phyloP scores from a whole-genome alignment of 805 yeast species.

The Suhomyces prunicola region DNA sequence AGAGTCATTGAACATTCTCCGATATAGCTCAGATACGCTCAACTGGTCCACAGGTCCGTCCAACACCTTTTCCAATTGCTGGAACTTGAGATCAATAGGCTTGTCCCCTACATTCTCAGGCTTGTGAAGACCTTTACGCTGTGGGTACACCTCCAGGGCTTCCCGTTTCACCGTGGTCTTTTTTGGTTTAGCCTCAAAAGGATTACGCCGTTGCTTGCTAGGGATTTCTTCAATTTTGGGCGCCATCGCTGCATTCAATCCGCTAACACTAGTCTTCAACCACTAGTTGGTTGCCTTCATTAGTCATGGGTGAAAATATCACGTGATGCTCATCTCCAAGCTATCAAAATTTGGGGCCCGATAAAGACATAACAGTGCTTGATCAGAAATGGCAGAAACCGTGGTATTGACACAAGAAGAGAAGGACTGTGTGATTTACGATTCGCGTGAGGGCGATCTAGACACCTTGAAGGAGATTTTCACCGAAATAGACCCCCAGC shows the following conservation, averaged over 20 bases:
- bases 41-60: conserved; percentile 23
- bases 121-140: conserved; percentile 30
- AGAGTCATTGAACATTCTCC: not conserved
- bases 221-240: conserved; percentile 21
- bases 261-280: not conserved
- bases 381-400: not conserved
- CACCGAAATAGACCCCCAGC: conserved; percentile 48
- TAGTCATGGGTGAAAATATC: not conserved
- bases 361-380: not conserved
- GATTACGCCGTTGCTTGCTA: conserved; percentile 20
- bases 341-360: not conserved
- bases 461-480: conserved; percentile 71
- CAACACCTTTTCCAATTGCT: conserved; percentile 23
- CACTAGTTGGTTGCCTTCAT: not conserved
- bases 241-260: not conserved
- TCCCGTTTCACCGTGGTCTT: conserved; percentile 29
- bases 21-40: conserved; percentile 7
- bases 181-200: conserved; percentile 24
- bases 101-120: conserved; percentile 25
- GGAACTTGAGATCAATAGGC: conserved; percentile 36
- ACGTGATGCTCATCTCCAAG: not conserved
- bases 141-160: conserved; percentile 30
- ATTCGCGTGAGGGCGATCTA: conserved; percentile 85
- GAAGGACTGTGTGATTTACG: conserved; percentile 74
- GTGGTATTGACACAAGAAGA: conserved; percentile 60